Conservation (phyloP, 1,284 basidiomycete species). For the Abortiporus biennis region DNA sequence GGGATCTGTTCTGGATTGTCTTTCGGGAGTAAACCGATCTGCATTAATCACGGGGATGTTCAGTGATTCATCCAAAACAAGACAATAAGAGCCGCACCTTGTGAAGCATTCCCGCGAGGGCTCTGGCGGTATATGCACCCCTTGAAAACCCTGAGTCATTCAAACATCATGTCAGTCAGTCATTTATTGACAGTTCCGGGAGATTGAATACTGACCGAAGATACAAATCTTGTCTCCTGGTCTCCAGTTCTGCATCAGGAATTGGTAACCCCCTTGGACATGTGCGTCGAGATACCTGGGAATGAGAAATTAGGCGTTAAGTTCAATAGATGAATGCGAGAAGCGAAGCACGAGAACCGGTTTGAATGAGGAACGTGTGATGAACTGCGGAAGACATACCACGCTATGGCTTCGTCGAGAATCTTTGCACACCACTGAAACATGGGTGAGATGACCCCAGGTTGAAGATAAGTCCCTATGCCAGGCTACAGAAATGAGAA, state of each 20-base stretch:
- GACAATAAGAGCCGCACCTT: slow-evolving; percentile 16
- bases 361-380: not conserved
- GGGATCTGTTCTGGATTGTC: slow-evolving; percentile 49
- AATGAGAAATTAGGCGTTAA: not conserved
- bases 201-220: slow-evolving; percentile 39
- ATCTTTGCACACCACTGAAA: slow-evolving; percentile 35
- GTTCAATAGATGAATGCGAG: not conserved
- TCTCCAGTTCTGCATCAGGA: slow-evolving; percentile 57
- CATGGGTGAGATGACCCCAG: slow-evolving; percentile 27
- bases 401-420: slow-evolving; percentile 42
- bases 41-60: not conserved
- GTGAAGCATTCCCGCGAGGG: slow-evolving; percentile 39
- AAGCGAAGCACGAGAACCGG: not conserved
- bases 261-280: slow-evolving; percentile 56
- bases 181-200: no score
- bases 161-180: slow-evolving; percentile 14
- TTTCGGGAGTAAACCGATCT: slow-evolving; percentile 46
- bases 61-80: not conserved
- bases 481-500: slow-evolving; percentile 20
- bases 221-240: slow-evolving; percentile 46
- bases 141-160: slow-evolving; percentile 28
- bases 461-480: slow-evolving; percentile 46
- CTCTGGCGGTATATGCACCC: slow-evolving; percentile 44
- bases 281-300: slow-evolving; percentile 40
- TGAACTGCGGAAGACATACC: slow-evolving; percentile 27